phyloP scores from a whole-genome alignment of 768 basidiomycete genomes.

The Symmetrospora coprosmae region DNA sequence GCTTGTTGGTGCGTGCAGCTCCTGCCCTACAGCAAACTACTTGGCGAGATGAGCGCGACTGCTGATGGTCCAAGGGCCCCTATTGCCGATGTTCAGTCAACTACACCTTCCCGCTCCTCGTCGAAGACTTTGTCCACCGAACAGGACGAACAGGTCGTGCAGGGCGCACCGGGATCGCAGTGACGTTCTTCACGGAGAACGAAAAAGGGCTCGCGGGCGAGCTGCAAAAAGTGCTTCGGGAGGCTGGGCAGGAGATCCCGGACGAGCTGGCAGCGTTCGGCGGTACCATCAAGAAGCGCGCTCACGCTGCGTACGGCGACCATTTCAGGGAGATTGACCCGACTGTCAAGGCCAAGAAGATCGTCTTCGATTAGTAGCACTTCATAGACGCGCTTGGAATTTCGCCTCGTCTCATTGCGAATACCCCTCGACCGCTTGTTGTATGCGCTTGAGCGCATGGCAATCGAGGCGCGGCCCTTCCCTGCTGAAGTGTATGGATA shows the following conservation, averaged over 20 bases:
- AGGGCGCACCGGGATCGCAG: slow-evolving; percentile 72
- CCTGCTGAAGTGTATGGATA: too few relatives aligned
- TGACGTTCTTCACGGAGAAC: slow-evolving; percentile 94
- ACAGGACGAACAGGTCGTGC: slow-evolving; percentile 85
- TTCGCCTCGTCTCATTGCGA: too few relatives aligned
- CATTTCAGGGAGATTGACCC: slow-evolving; percentile 43
- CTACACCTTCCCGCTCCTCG: slow-evolving; percentile 27
- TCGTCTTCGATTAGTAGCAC: slow-evolving; percentile 40
- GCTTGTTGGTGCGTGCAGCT: slow-evolving; percentile 49
- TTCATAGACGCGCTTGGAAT: too few relatives aligned
- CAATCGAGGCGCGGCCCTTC: too few relatives aligned
- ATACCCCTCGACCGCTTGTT: too few relatives aligned
- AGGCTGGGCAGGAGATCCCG: slow-evolving; percentile 62
- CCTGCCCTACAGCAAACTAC: too few relatives aligned
- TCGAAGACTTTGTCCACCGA: slow-evolving; percentile 45
- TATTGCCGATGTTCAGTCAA: slow-evolving; percentile 2
- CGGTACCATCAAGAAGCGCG: slow-evolving; percentile 84
- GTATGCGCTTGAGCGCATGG: too few relatives aligned
- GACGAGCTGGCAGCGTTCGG: slow-evolving; percentile 67
- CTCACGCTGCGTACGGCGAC: slow-evolving; percentile 49
- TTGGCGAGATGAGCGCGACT: too few relatives aligned
- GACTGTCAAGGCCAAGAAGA: slow-evolving; percentile 42
- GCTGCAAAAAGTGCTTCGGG: slow-evolving; percentile 73
- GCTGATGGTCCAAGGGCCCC: too few relatives aligned
- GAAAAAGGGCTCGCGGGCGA: slow-evolving; percentile 57